phyloP scores from a whole-genome alignment of 2,329 filamentous ascomycete species.

The Aschersonia sp. region DNA sequence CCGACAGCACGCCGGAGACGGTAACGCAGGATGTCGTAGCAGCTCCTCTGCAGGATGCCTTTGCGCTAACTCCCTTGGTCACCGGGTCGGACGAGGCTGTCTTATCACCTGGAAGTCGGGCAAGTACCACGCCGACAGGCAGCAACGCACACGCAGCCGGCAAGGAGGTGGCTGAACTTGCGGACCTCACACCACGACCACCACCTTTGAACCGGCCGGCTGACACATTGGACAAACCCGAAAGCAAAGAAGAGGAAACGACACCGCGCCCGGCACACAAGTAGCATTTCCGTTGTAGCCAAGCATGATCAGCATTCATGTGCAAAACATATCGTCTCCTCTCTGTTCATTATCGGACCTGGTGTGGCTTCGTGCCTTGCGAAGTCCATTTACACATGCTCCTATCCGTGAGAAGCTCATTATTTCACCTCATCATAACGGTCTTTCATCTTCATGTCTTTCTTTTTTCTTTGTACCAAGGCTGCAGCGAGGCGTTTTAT shows the following conservation, averaged over 20 bases:
- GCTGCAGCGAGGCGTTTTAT: neutral
- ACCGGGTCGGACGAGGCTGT: neutral
- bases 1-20: slow-evolving; percentile 36
- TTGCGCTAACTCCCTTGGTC: slow-evolving; percentile 14
- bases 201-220: slow-evolving; percentile 3
- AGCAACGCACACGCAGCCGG: neutral
- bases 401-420: neutral
- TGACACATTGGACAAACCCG: neutral
- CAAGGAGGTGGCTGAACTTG: neutral
- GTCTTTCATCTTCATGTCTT: neutral
- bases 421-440: neutral
- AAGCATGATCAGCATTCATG: neutral
- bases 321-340: neutral
- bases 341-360: neutral
- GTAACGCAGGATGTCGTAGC: slow-evolving; percentile 31
- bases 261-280: slow-evolving; percentile 20
- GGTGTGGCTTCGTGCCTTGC: neutral
- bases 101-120: slow-evolving; percentile 7
- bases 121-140: neutral
- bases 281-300: neutral
- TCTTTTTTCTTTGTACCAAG: neutral
- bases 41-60: slow-evolving; percentile 30
- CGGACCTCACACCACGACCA: slow-evolving; percentile 20
- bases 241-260: slow-evolving; percentile 18
- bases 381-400: neutral